A percentile compares a stretch with the other conserved stretches of the same genome.
These are phyloP conservation scores for Periconia sp. DNA, from an alignment of 2,329 filamentous ascomycete species.

Conservation along the genomic window DNA sequence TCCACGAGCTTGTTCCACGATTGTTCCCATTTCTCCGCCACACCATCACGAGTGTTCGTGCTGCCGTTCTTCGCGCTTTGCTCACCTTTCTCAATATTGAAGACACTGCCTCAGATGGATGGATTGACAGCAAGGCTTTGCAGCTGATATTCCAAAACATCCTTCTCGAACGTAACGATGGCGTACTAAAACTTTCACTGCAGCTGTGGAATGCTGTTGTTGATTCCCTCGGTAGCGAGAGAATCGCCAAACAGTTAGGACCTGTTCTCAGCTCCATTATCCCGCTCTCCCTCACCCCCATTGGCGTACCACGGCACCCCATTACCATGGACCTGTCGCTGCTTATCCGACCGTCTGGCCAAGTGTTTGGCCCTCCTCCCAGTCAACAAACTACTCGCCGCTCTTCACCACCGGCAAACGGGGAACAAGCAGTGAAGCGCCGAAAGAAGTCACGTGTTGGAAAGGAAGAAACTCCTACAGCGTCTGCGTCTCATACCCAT, in stretches of 20 bases:
- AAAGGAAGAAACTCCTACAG: constrained; percentile 60
- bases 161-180: constrained; percentile 85
- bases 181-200: constrained; percentile 78
- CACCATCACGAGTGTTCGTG: constrained; percentile 93
- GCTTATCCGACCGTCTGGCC: constrained; percentile 91
- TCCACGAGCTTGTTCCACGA: constrained; percentile 86
- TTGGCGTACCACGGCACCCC: constrained; percentile 87
- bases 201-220: constrained; percentile 85
- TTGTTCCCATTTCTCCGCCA: constrained; percentile 95
- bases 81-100: constrained; percentile 91
- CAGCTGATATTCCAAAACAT: constrained; percentile 94
- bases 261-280: constrained; percentile 79
- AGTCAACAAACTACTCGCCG: constrained; percentile 24
- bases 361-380: constrained; percentile 66
- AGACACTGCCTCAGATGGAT: constrained; percentile 76
- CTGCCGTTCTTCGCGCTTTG: constrained; percentile 88
- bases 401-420: constrained; percentile 37
- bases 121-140: constrained; percentile 88
- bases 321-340: constrained; percentile 88
- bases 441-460: constrained; percentile 78
- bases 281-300: constrained; percentile 82
- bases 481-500: constrained; percentile 63
- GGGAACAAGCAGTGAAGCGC: constrained; percentile 68
- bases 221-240: constrained; percentile 64
- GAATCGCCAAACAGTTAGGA: constrained; percentile 72